Percentiles rank a stretch among this genome's conserved stretches.
phyloP scores from a whole-genome alignment of 1,284 basidiomycete species.

The Rhodotorula sp. region DNA sequence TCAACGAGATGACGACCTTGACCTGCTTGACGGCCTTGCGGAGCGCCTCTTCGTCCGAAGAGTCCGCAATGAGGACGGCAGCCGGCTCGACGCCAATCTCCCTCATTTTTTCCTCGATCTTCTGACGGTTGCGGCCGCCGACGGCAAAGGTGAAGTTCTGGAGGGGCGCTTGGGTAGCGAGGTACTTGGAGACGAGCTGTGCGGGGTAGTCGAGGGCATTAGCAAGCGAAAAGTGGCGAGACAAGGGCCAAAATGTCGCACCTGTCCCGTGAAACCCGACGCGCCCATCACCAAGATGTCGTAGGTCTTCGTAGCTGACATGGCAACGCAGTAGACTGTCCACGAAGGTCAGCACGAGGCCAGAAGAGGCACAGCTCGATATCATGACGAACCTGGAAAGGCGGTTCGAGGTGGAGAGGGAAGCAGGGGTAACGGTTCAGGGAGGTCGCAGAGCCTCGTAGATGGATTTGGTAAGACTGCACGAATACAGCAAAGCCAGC shows the following conservation, averaged over 20 bases:
- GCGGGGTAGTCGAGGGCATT: too few species aligned
- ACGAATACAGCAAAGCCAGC: too few species aligned
- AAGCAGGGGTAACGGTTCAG: too few species aligned
- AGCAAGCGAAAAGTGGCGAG: too few species aligned
- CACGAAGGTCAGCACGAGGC: background rate
- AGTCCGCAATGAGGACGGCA: slow-evolving; percentile 37
- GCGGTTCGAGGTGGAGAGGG: too few species aligned
- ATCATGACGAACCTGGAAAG: too few species aligned
- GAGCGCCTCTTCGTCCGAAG: slow-evolving; percentile 55
- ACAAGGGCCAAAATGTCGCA: too few species aligned
- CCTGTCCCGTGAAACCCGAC: slow-evolving; percentile 40
- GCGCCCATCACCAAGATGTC: slow-evolving; percentile 42
- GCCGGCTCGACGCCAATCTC: slow-evolving; percentile 23
- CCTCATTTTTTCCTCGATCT: slow-evolving; percentile 32
- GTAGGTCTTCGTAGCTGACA: background rate
- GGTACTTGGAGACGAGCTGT: slow-evolving; percentile 37
- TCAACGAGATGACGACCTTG: slow-evolving; percentile 40
- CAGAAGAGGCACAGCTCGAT: too few species aligned
- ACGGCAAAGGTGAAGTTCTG: slow-evolving; percentile 29
- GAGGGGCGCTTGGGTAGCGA: slow-evolving; percentile 15
- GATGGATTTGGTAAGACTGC: too few species aligned
- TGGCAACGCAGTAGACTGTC: background rate
- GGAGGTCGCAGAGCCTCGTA: too few species aligned
- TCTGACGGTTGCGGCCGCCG: slow-evolving; percentile 37
- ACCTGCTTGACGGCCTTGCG: slow-evolving; percentile 64